A percentile compares a stretch with the other conserved stretches of the same genome.
Conservation (phyloP, 805 yeast species). For the Saccharomyces paradoxus region DNA sequence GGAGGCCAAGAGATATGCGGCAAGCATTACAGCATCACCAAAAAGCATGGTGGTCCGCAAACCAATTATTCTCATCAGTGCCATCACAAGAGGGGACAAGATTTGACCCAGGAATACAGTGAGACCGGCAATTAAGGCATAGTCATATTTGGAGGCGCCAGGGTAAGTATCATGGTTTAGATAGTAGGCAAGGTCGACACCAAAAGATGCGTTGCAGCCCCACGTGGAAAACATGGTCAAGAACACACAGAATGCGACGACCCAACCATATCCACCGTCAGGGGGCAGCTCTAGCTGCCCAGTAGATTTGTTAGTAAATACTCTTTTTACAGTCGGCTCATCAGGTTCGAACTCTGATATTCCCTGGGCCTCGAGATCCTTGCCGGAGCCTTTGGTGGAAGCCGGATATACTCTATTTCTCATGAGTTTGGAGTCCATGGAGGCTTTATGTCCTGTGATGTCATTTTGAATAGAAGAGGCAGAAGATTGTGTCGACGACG, state of each 20-base stretch:
- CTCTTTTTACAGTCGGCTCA: slow-evolving; percentile 18
- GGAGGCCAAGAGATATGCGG: slow-evolving; percentile 52
- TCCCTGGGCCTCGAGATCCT: neutral
- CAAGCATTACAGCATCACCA: slow-evolving; percentile 46
- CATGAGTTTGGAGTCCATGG: neutral
- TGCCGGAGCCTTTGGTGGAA: neutral
- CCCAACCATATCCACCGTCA: slow-evolving; percentile 69
- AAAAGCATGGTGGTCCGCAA: slow-evolving; percentile 38
- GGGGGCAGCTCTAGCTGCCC: slow-evolving; percentile 37
- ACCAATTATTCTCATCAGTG: slow-evolving; percentile 44
- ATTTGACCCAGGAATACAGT: slow-evolving; percentile 49
- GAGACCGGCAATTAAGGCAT: slow-evolving; percentile 61
- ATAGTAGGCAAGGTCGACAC: slow-evolving; percentile 54
- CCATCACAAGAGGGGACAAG: slow-evolving; percentile 48
- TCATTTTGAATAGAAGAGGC: neutral
- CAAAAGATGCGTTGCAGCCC: slow-evolving; percentile 65
- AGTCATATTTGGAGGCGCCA: slow-evolving; percentile 51
- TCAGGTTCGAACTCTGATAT: neutral
- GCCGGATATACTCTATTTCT: neutral
- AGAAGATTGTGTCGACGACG: neutral
- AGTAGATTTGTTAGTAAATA: slow-evolving; percentile 31
- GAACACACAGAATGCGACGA: slow-evolving; percentile 43
- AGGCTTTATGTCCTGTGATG: neutral
- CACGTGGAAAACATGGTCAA: slow-evolving; percentile 53
- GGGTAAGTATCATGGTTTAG: slow-evolving; percentile 41